Evolutionary conservation across 1,284 basidiomycete species (phyloP), one percentile per base, ranked within the genome.

Genomic region (Xerocomus nothofagi): DNA sequence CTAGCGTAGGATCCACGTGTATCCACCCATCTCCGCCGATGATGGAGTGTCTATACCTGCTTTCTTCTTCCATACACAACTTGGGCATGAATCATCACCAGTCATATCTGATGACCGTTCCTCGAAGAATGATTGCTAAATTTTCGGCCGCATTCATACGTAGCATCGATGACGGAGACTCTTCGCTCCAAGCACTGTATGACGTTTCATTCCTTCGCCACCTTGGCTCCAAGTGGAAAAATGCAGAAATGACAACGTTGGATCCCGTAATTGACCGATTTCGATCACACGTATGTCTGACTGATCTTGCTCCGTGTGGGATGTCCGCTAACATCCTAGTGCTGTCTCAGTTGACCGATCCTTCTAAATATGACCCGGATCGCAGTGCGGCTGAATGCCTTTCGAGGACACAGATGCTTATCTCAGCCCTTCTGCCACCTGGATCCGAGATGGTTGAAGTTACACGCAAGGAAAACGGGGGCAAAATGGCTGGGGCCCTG

Each of bases 41-140:
- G 34, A 70, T 82, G 50, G 71, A 77, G 37, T 78, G 80, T 11
- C 61, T 89, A 39, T 63, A 82, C 39, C 67, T 71, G 1, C 64
- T 89, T n/a, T 79, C 78, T 30, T 72, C 71, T 11, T 75, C 75
- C 4, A 65, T 85, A 44, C 78, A 81, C 51, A 73, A 77, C 18
- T 61, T 88, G 14, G 79, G 81, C 2, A 62, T 76, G 43, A 66
- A 71, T 39, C 67, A 71, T 47, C 67, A 75, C 42, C 63, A 66
- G 29, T 50, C 57, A 23, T 69, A 65, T 51, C 49, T 55, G 71
- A 71, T 46, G 53, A 58, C 37, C 49, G 54, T 42, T 61, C 76
- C 37, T 63, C 74, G 26, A 65, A 72, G 53, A 42, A 52, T 65
- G 39, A 44, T 66, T 37, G 60, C 65, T 29, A 72, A 73, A 6